Evolutionary conservation across 441 rosid genomes (phyloP).

Genomic region (Brassica balearica): DNA sequence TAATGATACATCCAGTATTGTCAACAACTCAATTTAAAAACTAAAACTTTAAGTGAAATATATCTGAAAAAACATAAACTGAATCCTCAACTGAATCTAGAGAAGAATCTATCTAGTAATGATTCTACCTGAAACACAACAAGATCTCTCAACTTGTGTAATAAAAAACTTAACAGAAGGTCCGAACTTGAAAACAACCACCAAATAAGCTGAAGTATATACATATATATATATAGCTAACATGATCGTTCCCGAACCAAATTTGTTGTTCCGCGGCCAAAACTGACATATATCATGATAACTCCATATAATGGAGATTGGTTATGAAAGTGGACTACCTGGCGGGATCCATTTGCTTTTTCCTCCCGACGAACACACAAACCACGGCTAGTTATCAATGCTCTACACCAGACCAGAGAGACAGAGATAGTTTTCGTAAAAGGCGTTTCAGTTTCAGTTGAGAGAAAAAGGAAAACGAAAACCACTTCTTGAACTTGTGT

Average conservation of each 20-base stretch:
- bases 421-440: not conserved
- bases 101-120: not conserved
- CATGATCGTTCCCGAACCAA: slow-evolving; percentile 20
- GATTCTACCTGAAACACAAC: slow-evolving; percentile 24
- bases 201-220: not conserved
- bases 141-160: slow-evolving; percentile 19
- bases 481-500: not conserved
- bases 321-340: slow-evolving; percentile 21
- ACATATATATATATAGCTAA: not conserved
- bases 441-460: slow-evolving; percentile 23
- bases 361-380: slow-evolving; percentile 16
- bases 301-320: too few species aligned
- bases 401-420: slow-evolving; percentile 4
- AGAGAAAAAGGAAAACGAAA: not conserved
- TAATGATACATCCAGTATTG: slow-evolving; percentile 33
- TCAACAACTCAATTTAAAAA: slow-evolving; percentile 8
- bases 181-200: slow-evolving; percentile 2
- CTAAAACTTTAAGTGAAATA: not conserved
- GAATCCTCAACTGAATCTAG: slow-evolving; percentile 15
- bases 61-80: slow-evolving; percentile 1
- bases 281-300: too few species aligned
- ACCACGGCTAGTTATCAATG: slow-evolving; percentile 16
- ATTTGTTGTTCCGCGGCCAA: not conserved
- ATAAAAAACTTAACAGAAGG: not conserved
- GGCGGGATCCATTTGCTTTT: slow-evolving; percentile 42